phyloP scores from a whole-genome alignment of 1,284 basidiomycete species.

The Cryptococcus neoformans region DNA sequence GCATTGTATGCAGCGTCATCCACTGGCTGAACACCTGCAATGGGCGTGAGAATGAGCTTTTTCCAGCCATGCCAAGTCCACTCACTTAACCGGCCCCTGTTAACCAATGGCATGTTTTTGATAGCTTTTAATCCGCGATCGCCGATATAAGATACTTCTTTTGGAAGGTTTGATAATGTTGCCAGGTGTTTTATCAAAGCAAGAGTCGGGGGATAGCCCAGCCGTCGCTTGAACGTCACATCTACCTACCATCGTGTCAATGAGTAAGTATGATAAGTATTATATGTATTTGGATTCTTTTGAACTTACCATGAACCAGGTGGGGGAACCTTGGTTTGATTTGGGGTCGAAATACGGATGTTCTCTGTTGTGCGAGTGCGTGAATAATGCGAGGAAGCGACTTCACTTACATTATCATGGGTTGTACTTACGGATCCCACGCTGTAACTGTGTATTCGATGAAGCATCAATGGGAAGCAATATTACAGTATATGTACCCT shows the following conservation, averaged over 20 bases:
- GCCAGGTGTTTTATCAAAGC: conserved; percentile 69
- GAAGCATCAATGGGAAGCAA: not conserved
- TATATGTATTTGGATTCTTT: no score
- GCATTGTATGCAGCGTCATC: conserved; percentile 65
- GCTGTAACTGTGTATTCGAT: conserved; percentile 64
- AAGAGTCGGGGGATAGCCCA: conserved; percentile 73
- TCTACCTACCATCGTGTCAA: conserved; percentile 58
- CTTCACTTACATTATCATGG: not conserved
- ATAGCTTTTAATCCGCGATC: conserved; percentile 57
- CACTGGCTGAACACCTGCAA: conserved; percentile 62
- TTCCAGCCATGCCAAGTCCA: not conserved
- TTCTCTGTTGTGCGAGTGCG: conserved; percentile 44
- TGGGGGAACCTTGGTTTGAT: conserved; percentile 69
- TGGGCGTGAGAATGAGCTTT: not conserved
- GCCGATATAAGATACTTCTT: conserved; percentile 63
- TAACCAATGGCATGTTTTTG: conserved; percentile 74
- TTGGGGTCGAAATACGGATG: conserved; percentile 92
- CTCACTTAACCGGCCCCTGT: conserved; percentile 79
- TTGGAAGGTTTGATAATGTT: conserved; percentile 47
- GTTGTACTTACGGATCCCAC: conserved; percentile 67
- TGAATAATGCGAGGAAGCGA: not conserved
- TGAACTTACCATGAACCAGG: conserved; percentile 71
- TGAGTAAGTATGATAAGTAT: not conserved
- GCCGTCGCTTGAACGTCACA: conserved; percentile 65
- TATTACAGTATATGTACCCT: not conserved